Percentiles rank a stretch among this genome's conserved stretches.
These are phyloP conservation scores for Solanum habrochaites DNA, from an alignment of 257 asterid species.

Conservation along the genomic window DNA sequence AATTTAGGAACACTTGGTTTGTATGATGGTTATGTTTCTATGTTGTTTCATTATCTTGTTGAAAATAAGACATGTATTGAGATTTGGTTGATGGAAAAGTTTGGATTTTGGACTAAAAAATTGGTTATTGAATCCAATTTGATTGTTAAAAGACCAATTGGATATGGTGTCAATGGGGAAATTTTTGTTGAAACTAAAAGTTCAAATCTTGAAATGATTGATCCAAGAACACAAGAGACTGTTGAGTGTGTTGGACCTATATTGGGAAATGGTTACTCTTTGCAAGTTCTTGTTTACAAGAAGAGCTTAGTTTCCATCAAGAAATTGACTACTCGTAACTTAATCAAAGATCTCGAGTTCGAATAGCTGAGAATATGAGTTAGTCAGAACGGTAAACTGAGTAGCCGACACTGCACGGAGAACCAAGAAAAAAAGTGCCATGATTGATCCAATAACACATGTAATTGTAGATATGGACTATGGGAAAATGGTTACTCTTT, in stretches of 20 bases:
- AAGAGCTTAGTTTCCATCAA: slow-evolving; percentile 2
- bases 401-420: background rate
- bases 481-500: background rate
- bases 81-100: slow-evolving; percentile 30
- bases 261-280: background rate
- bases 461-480: background rate
- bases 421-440: background rate
- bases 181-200: slow-evolving; percentile 16
- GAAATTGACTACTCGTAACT: background rate
- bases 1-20: slow-evolving; percentile 20
- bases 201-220: background rate
- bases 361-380: background rate
- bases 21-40: slow-evolving; percentile 21
- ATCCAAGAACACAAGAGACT: background rate
- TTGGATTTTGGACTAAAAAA: slow-evolving; percentile 22
- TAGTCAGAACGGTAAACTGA: background rate
- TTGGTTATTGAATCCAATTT: slow-evolving; percentile 16
- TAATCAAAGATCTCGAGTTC: background rate
- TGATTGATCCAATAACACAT: background rate
- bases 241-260: background rate
- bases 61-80: slow-evolving; percentile 7
- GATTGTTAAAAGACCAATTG: slow-evolving; percentile 28
- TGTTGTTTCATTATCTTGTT: slow-evolving; percentile 12
- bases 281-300: background rate
- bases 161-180: slow-evolving; percentile 26